Conservation (phyloP, 2,329 filamentous ascomycete genomes). For the Ophiostoma fasciatum region DNA sequence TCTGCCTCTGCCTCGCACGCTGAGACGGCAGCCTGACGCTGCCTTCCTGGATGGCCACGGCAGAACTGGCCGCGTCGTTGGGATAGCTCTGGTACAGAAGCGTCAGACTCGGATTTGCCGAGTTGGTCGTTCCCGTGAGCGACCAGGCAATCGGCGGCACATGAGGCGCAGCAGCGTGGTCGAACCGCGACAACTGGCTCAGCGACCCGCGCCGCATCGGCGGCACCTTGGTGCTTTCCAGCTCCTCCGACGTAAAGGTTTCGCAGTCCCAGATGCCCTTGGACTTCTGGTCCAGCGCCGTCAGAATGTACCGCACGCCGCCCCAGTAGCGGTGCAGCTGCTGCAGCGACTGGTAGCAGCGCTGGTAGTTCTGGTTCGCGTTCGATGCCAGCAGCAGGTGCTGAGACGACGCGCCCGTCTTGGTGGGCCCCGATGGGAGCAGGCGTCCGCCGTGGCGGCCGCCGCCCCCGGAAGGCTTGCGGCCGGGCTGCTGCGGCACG, state of each 20-base stretch:
- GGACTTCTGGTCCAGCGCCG: constrained; percentile 72
- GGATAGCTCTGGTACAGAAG: constrained; percentile 55
- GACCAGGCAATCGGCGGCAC: constrained; percentile 61
- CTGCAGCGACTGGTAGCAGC: constrained; percentile 71
- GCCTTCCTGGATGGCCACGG: neutral
- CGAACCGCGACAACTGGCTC: constrained; percentile 28
- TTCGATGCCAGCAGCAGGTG: constrained; percentile 67
- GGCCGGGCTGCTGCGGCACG: constrained; percentile 13
- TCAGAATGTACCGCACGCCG: constrained; percentile 74
- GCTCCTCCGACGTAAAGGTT: constrained; percentile 56
- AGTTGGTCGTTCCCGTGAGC: constrained; percentile 76
- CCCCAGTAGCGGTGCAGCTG: constrained; percentile 77
- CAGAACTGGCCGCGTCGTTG: constrained; percentile 7
- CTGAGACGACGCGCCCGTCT: constrained; percentile 30
- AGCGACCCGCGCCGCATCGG: constrained; percentile 29
- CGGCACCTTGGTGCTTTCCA: constrained; percentile 53
- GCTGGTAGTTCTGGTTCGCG: constrained; percentile 75
- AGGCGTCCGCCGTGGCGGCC: too few relatives aligned
- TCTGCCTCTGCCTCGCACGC: too few relatives aligned
- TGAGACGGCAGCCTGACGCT: too few relatives aligned
- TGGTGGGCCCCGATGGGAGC: too few relatives aligned
- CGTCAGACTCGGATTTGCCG: constrained; percentile 68
- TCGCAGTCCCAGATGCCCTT: constrained; percentile 73
- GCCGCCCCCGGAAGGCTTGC: too few relatives aligned
- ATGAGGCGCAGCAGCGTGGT: constrained; percentile 34